Percentiles rank a stretch among this genome's conserved stretches.
These are phyloP conservation scores for Carpinus viminea DNA, from an alignment of 306 rosid species.

Conservation along the genomic window DNA sequence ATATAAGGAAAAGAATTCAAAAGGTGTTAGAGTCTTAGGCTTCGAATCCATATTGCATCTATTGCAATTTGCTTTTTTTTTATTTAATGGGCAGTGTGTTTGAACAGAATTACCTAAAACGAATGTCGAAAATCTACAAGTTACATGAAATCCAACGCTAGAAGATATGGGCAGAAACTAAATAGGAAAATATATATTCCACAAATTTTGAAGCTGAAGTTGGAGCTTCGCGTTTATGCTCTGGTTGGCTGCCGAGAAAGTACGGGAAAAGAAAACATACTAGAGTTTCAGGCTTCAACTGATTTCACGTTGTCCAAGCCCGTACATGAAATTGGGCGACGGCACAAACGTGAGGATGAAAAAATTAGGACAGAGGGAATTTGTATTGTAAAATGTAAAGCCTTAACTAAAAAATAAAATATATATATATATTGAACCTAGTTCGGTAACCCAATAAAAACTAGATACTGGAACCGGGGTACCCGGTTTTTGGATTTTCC, in stretches of 20 bases:
- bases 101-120: neutral
- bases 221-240: neutral
- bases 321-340: too few relatives aligned
- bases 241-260: constrained; percentile 34
- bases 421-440: too few relatives aligned
- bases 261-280: neutral
- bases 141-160: neutral
- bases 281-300: neutral
- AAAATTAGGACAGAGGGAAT: too few relatives aligned
- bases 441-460: too few relatives aligned
- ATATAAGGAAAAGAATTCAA: neutral
- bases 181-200: too few relatives aligned
- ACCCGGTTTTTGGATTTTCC: too few relatives aligned
- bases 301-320: neutral
- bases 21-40: neutral
- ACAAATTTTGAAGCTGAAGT: neutral
- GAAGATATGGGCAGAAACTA: neutral
- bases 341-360: too few relatives aligned
- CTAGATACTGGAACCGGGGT: too few relatives aligned
- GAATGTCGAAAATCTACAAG: neutral
- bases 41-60: neutral
- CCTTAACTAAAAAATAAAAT: too few relatives aligned
- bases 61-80: neutral
- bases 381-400: too few relatives aligned
- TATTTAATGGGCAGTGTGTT: neutral